Conservation (phyloP, 306 rosid species). For the Cicer judaicum region DNA sequence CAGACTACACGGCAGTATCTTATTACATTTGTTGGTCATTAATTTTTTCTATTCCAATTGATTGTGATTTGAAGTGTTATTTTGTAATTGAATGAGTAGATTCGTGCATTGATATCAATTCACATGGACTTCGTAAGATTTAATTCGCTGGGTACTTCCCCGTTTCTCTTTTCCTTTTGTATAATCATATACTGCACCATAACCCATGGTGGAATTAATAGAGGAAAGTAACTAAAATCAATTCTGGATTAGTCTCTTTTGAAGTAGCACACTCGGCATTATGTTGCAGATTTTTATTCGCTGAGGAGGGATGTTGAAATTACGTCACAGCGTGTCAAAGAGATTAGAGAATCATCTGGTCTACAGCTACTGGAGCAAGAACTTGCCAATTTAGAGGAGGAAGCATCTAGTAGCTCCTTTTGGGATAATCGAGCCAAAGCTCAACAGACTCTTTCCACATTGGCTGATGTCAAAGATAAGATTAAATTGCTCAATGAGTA, state of each 20-base stretch:
- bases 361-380: slow-evolving; percentile 67
- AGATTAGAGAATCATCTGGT: slow-evolving; percentile 77
- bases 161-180: slow-evolving; percentile 7
- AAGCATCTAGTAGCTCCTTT: slow-evolving; percentile 71
- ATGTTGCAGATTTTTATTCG: slow-evolving; percentile 78
- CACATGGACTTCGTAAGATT: slow-evolving; percentile 17
- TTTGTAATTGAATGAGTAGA: slow-evolving; percentile 23
- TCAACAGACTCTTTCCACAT: slow-evolving; percentile 71
- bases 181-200: slow-evolving; percentile 16
- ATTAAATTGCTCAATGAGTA: slow-evolving; percentile 72
- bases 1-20: neutral
- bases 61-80: slow-evolving; percentile 17
- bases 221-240: slow-evolving; percentile 4
- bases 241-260: slow-evolving; percentile 37
- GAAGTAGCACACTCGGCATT: slow-evolving; percentile 12
- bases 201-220: slow-evolving; percentile 9
- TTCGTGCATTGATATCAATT: slow-evolving; percentile 4
- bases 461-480: slow-evolving; percentile 85
- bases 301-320: slow-evolving; percentile 79
- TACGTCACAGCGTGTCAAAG: slow-evolving; percentile 66
- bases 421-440: slow-evolving; percentile 89
- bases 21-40: neutral
- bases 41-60: neutral
- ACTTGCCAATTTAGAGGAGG: slow-evolving; percentile 70
- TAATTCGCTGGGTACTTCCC: slow-evolving; percentile 8